Evolutionary conservation across 306 rosid species (phyloP), one percentile per base, ranked within the genome.

Genomic region (Citrullus amarus): DNA sequence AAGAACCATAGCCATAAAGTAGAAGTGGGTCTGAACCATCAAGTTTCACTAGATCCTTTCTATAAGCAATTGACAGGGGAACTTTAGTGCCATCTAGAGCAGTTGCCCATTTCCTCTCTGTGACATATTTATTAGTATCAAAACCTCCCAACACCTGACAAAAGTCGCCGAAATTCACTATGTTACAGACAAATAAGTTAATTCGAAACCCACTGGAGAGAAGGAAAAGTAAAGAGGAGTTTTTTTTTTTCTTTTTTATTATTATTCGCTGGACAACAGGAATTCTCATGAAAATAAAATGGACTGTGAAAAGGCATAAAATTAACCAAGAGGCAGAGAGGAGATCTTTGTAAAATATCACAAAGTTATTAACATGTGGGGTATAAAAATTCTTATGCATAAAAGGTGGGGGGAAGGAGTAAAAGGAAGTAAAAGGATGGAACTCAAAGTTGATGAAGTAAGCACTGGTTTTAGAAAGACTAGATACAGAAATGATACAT

Each of bases 1-100:
- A 94, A 25, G 98, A 94, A 38, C 98, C 98, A 62, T 94, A 94
- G 83, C 98, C 98, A 70, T 94, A 89, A 78, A 94, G 98, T 67
- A 92, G 89, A 75, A 92, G 86, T 50, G 98, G 95, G 82, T 92
- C 93, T 53, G 92, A 89, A 62, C 98, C 98, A 85, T 94, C 96
- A 75, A 94, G 92, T 84, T 91, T 89, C 79, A 89, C 91, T 51
- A 87, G 84, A 82, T 94, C 95, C 84, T 92, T 90, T 67, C 87
- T 82, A 78, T 92, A 94, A 82, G 86, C 93, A 85, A 94, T 84
- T 82, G 98, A 92, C 58, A 94, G 79, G 79, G 98, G 97, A 80
- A 94, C 90, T 87, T 83, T 82, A 71, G 91, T 89, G 77, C 92
- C 98, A 82, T 94, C 98, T 3, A 43, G 80, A 75, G 93, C 92